Evolutionary conservation across 2,329 filamentous ascomycete species (phyloP), one percentile per base, ranked within the genome.

Genomic region (Penicillium freii): DNA sequence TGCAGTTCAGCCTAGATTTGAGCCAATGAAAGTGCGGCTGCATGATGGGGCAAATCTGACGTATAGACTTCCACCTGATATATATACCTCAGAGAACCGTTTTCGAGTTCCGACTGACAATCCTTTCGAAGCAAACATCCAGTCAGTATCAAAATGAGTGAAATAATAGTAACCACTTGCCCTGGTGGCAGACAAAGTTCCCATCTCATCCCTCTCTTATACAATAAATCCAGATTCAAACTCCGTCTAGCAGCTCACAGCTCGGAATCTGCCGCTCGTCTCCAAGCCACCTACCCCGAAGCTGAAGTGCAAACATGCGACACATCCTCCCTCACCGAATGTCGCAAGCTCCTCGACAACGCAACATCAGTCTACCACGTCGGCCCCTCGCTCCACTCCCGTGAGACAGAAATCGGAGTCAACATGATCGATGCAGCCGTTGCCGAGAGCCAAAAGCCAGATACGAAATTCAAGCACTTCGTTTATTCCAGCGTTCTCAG

Each of bases 351-450:
- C 8, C 46, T 49, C 15, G 11, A 11, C 33, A 38, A 49, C 4
- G 50, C 40, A 45, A 45, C 50, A 8, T 21, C 50, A 15, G 31
- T 53, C 19, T 53, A 45, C 50, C 50, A 53, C 6, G 40, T 53
- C 2, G 50, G 50, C 5, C 50, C 50, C 4, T 53, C 50, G 1
- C 31, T 53, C 31, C 40, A 53, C 31, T 53, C 40, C 27, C 50
- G 40, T 13, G 50, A 53, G 34, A 29, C 13, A 15, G 39, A 53
- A 36, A 53, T 53, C 38, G 50, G 50, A n/a, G 34, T 45, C 21
- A 53, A 53, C 40, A 53, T 53, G 40, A 45, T 53, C 40, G 40
- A 53, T 23, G 50, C 50, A 19, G 50, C 50, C 19, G 50, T 52
- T 19, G 25, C 27, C 50, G 50, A 45, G 17, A 52, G 50, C 31